A percentile compares a stretch with the other conserved stretches of the same genome.
These are phyloP conservation scores for Penicillium sp. DNA, from an alignment of 2,329 filamentous ascomycete genomes.

Conservation along the genomic window DNA sequence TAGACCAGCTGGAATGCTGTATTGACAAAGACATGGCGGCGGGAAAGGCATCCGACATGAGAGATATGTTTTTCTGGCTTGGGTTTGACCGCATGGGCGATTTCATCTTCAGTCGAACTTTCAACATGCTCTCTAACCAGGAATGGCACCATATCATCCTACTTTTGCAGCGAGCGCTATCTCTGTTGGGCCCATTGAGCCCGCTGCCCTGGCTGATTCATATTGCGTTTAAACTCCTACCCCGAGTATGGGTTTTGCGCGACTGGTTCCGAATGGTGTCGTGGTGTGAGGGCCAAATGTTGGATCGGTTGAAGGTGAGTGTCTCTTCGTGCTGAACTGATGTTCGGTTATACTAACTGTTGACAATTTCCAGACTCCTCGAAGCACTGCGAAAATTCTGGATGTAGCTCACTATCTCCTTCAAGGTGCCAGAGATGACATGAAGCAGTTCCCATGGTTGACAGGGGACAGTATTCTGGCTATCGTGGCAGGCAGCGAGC, in stretches of 20 bases:
- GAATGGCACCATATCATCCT: conserved; percentile 28
- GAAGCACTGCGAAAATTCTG: background rate
- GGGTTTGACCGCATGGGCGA: conserved; percentile 33
- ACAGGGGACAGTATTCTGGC: conserved; percentile 9
- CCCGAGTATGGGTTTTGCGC: conserved; percentile 6
- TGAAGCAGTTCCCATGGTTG: conserved; percentile 4
- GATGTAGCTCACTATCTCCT: conserved; percentile 9
- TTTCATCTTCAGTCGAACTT: conserved; percentile 29
- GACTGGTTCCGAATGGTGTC: conserved; percentile 15
- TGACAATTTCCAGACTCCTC: background rate
- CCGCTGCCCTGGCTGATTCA: conserved; percentile 22
- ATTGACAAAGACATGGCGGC: conserved; percentile 1
- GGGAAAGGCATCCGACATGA: background rate
- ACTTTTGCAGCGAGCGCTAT: conserved; percentile 23
- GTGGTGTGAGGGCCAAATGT: conserved; percentile 10
- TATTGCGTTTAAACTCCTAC: conserved; percentile 11
- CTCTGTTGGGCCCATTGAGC: conserved; percentile 28
- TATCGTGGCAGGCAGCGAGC: conserved; percentile 13
- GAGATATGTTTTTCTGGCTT: conserved; percentile 26
- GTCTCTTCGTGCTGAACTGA: background rate
- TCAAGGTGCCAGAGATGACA: conserved; percentile 3
- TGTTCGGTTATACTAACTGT: background rate
- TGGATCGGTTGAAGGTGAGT: conserved; percentile 3
- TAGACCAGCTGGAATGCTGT: conserved; percentile 4
- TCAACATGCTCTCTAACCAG: conserved; percentile 27